Evolutionary conservation across 2,329 filamentous ascomycete species (phyloP), one percentile per base, ranked within the genome.

Genomic region (Penicillium brasilianum): DNA sequence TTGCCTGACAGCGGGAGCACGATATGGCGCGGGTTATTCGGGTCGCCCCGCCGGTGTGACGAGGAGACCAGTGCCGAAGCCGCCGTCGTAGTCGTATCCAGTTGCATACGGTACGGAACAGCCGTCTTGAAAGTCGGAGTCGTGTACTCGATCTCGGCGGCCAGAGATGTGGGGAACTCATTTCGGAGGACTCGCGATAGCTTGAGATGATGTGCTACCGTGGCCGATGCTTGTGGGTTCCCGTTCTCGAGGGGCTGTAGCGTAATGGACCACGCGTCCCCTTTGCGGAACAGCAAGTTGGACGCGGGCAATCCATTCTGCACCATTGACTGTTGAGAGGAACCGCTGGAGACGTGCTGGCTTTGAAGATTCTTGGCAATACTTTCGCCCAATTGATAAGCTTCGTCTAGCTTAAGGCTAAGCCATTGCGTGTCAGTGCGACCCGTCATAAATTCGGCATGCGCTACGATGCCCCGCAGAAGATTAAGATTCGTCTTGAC

Each of bases 401-500:
- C 75, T 4, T 67, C 58, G 1, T 70, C 66, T 2, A 88, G 77
- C 30, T 82, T 80, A 18, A 69, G 64, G 69, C 86, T 84, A 1
- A 89, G 77, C 87, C 87, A 88, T 66, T 81, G 81, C 0, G 85
- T 88, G 64, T 87, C 82, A 59, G 82, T 83, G 1, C 63, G 63
- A 9, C 83, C 82, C 0, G 71, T 61, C 0, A 76, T 57, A 64
- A 89, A 88, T 44, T 83, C 80, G 1, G 74, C 65, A 64, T 84
- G 82, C 0, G 75, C 73, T 4, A 87, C 74, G 16, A 88, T 85
- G 0, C 81, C 85, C 41, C 80, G 76, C 0, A 89, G 77, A 1
- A 88, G 72, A 52, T 79, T 75, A 16, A 88, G 65, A 60, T 87
- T 88, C 0, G 87, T 88, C 65, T 84, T 84, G 4, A 89, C 77